Conservation (phyloP, 2,329 filamentous ascomycete genomes). For the Fusarium camptoceras region DNA sequence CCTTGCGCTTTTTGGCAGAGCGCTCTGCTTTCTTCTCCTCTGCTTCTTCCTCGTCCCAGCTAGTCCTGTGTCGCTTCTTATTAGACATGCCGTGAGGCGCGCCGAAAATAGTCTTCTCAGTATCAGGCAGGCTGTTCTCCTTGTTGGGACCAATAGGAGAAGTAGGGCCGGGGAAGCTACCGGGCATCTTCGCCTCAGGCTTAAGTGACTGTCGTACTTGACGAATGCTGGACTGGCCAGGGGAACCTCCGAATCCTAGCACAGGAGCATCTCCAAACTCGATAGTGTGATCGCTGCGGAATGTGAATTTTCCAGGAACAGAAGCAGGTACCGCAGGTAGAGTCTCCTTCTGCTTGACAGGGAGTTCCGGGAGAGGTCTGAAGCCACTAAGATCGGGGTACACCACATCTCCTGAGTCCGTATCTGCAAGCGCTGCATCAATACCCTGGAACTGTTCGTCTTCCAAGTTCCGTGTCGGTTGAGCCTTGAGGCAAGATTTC, state of each 20-base stretch:
- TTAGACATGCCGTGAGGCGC: slow-evolving; percentile 72
- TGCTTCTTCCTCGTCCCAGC: slow-evolving; percentile 67
- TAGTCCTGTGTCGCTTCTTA: slow-evolving; percentile 73
- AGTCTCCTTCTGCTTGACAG: slow-evolving; percentile 39
- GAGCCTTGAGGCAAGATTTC: slow-evolving; percentile 62
- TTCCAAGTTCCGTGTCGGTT: slow-evolving; percentile 46
- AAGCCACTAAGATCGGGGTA: slow-evolving; percentile 67
- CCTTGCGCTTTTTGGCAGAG: slow-evolving; percentile 70
- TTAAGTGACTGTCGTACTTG: slow-evolving; percentile 67
- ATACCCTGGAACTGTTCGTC: slow-evolving; percentile 49
- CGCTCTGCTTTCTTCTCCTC: slow-evolving; percentile 61
- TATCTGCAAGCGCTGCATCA: slow-evolving; percentile 45
- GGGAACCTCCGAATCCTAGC: slow-evolving; percentile 66
- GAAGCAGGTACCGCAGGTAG: slow-evolving; percentile 50
- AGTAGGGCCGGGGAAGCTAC: slow-evolving; percentile 61
- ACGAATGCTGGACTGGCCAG: slow-evolving; percentile 71
- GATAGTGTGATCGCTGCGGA: slow-evolving; percentile 75
- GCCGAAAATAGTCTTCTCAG: slow-evolving; percentile 54
- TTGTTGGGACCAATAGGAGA: slow-evolving; percentile 60
- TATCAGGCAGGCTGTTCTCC: slow-evolving; percentile 63
- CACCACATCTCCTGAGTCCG: slow-evolving; percentile 52
- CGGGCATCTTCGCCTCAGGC: slow-evolving; percentile 62
- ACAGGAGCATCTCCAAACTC: slow-evolving; percentile 63
- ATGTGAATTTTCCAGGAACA: slow-evolving; percentile 70
- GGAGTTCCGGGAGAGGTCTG: slow-evolving; percentile 48